Conservation (phyloP, 768 basidiomycete genomes). For the Tricholoma bakamatsutake region DNA sequence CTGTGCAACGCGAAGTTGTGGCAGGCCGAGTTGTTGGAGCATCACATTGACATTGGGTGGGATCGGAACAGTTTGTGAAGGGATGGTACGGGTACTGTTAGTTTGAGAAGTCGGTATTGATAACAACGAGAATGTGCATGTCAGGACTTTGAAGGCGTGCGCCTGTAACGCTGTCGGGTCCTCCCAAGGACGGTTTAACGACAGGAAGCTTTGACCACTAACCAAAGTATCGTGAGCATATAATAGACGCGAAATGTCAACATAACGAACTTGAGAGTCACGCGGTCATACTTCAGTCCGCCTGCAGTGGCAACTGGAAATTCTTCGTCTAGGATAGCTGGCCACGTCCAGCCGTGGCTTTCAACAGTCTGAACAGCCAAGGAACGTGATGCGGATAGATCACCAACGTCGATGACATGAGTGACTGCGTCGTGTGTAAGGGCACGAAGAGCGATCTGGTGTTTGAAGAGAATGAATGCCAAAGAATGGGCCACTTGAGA, state of each 20-base stretch:
- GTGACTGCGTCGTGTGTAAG: constrained; percentile 18
- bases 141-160: constrained; percentile 61
- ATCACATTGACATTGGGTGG: constrained; percentile 53
- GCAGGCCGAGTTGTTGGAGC: constrained; percentile 61
- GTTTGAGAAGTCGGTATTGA: constrained; percentile 24
- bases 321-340: constrained; percentile 40
- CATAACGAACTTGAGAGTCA: constrained; percentile 33
- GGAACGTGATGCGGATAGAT: constrained; percentile 15
- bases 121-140: constrained; percentile 49
- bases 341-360: constrained; percentile 42
- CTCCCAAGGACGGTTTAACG: constrained; percentile 37
- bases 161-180: constrained; percentile 52
- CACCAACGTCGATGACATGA: not conserved
- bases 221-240: constrained; percentile 8
- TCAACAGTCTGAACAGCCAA: constrained; percentile 31
- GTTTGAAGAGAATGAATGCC: constrained; percentile 34
- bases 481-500: constrained; percentile 16
- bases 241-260: not conserved
- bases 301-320: constrained; percentile 34
- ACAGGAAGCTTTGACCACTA: constrained; percentile 51
- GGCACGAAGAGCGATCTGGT: constrained; percentile 37
- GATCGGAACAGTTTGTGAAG: constrained; percentile 26
- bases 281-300: constrained; percentile 36
- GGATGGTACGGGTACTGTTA: constrained; percentile 17
- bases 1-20: constrained; percentile 36